Conservation (phyloP, 106 monocot genomes). For the Triglochin maritima region DNA sequence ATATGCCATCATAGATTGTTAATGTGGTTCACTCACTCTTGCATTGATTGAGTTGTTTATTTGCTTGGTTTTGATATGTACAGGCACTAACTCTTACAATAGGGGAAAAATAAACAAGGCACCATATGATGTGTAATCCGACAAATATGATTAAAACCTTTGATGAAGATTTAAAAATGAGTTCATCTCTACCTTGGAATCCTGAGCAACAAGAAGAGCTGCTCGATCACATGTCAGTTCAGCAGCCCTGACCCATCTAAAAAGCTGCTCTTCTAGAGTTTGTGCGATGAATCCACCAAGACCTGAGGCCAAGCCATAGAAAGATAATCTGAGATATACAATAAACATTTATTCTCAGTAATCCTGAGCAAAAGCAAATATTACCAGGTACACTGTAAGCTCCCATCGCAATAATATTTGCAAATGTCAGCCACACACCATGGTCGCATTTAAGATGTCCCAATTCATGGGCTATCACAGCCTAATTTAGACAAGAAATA, state of each 20-base stretch:
- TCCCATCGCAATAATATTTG: conserved; percentile 78
- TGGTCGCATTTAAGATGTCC: conserved; percentile 97
- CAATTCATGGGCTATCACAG: conserved; percentile 95
- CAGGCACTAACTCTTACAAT: too few relatives aligned
- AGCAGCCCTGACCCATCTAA: conserved; percentile 85
- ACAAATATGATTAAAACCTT: too few relatives aligned
- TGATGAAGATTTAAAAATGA: not conserved
- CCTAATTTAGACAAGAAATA: conserved; percentile 24
- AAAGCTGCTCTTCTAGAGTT: conserved; percentile 81
- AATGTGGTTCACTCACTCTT: too few relatives aligned
- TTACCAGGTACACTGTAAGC: conserved; percentile 87
- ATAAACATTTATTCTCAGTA: not conserved
- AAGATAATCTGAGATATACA: not conserved
- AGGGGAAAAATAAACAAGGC: too few relatives aligned
- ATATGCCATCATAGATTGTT: too few relatives aligned
- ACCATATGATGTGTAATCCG: too few relatives aligned
- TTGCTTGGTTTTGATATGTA: too few relatives aligned
- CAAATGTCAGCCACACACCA: conserved; percentile 96
- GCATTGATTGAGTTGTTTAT: too few relatives aligned
- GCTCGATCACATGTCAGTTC: conserved; percentile 96
- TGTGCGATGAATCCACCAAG: conserved; percentile 68
- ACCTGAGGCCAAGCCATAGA: conserved; percentile 21
- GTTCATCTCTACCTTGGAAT: conserved; percentile 63
- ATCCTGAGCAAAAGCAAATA: not conserved
- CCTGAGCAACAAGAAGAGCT: conserved; percentile 92